Conservation (phyloP, 441 rosid genomes). For the Populus hybrid region DNA sequence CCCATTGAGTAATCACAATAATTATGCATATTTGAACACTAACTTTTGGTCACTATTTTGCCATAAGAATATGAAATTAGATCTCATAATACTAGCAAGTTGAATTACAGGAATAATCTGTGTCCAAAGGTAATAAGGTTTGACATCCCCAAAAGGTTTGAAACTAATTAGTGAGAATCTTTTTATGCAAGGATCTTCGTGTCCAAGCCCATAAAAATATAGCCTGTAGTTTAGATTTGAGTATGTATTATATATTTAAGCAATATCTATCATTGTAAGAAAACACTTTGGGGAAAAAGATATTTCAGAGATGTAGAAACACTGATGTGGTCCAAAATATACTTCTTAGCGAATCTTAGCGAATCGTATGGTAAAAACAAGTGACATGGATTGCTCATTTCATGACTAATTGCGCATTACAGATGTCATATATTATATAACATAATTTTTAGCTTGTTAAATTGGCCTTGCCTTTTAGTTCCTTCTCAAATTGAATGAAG, state of each 20-base stretch:
- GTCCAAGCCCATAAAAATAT: background rate
- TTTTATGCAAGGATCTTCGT: background rate
- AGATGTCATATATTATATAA: background rate
- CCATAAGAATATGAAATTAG: background rate
- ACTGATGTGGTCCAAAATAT: background rate
- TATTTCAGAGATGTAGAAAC: background rate
- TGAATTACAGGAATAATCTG: background rate
- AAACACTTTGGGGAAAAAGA: background rate
- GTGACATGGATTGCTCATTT: background rate
- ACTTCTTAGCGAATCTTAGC: too few species aligned
- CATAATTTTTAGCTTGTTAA: background rate
- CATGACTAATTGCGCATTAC: too few species aligned
- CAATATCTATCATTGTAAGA: background rate
- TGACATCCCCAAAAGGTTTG: background rate
- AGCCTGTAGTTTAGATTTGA: background rate
- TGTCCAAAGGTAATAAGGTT: background rate
- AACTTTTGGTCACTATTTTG: background rate
- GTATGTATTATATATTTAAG: background rate
- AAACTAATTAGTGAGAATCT: background rate
- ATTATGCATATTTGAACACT: background rate
- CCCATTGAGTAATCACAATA: too few species aligned
- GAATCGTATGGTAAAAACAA: background rate
- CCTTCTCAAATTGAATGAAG: background rate
- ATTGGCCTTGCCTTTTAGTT: conserved; percentile 2
- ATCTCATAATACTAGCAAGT: background rate